These are phyloP conservation scores for Apiotrichum sp. DNA, from an alignment of 1,284 basidiomycete species.

Conservation along the genomic window DNA sequence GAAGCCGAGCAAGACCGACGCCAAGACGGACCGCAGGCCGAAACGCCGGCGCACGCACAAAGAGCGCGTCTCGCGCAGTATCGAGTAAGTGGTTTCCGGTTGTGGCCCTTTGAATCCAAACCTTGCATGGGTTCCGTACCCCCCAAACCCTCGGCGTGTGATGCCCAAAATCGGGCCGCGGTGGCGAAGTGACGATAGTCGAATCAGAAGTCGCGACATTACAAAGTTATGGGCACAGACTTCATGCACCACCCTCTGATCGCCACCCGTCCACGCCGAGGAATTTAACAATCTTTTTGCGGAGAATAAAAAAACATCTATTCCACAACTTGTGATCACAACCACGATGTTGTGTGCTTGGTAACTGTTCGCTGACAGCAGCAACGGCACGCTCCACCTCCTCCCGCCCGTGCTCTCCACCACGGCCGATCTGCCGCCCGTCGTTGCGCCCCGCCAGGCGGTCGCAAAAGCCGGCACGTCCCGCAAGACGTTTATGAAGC, in stretches of 20 bases:
- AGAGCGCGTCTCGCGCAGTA: conserved; percentile 3
- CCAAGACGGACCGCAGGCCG: conserved; percentile 5
- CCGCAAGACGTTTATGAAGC: conserved; percentile 26
- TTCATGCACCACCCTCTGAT: conserved; percentile 10
- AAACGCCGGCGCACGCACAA: conserved; percentile 9
- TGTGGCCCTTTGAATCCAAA: no score
- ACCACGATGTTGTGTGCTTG: no score
- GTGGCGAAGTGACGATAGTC: conserved; percentile 3
- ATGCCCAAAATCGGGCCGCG: not conserved
- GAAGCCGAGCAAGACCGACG: not conserved
- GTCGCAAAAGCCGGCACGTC: not conserved
- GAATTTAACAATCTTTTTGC: not conserved
- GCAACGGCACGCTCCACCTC: conserved; percentile 19
- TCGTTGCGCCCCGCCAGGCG: conserved; percentile 16
- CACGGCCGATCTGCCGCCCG: conserved; percentile 21
- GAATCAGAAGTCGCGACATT: conserved; percentile 2
- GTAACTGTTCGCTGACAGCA: not conserved
- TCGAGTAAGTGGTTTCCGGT: conserved; percentile 4
- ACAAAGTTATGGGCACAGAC: not conserved
- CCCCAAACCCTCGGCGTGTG: not conserved
- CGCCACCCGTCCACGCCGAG: not conserved
- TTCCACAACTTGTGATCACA: not conserved
- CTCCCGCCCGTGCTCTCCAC: conserved; percentile 15
- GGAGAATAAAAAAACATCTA: not conserved
- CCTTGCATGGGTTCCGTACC: no score